phyloP scores from a whole-genome alignment of 2,329 filamentous ascomycete genomes.

The Chalara sp. region DNA sequence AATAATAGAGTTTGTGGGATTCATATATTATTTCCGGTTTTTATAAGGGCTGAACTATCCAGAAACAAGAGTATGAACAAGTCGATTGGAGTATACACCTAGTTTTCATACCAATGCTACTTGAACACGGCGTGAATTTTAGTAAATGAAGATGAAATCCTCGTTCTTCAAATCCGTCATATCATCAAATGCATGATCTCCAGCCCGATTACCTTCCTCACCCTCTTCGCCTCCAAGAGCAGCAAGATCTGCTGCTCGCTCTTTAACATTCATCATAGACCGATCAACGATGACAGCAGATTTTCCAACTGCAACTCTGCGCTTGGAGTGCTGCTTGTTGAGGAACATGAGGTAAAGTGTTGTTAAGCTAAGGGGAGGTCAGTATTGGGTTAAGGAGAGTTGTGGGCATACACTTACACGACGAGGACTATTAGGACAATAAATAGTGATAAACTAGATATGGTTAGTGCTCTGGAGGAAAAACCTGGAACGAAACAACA shows the following conservation, averaged over 20 bases:
- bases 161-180: constrained; percentile 55
- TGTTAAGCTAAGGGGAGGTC: constrained; percentile 18
- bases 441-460: constrained; percentile 55
- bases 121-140: neutral
- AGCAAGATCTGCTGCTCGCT: constrained; percentile 11
- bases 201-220: constrained; percentile 9
- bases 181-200: constrained; percentile 49
- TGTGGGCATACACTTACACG: constrained; percentile 23
- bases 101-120: too few species aligned
- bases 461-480: constrained; percentile 6
- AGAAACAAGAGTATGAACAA: too few species aligned
- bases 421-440: constrained; percentile 49
- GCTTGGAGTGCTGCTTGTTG: constrained; percentile 47
- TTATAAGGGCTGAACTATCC: too few species aligned
- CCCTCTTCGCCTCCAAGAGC: constrained; percentile 9
- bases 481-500: neutral
- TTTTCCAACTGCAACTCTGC: constrained; percentile 52
- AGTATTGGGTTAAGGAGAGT: neutral
- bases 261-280: constrained; percentile 44
- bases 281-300: constrained; percentile 48
- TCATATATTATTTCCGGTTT: too few species aligned
- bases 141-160: constrained; percentile 52
- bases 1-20: too few species aligned
- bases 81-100: too few species aligned
- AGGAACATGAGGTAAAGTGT: constrained; percentile 43